These are phyloP conservation scores for Pseudogymnoascus verrucosus DNA, from an alignment of 2,329 filamentous ascomycete species.

Conservation along the genomic window DNA sequence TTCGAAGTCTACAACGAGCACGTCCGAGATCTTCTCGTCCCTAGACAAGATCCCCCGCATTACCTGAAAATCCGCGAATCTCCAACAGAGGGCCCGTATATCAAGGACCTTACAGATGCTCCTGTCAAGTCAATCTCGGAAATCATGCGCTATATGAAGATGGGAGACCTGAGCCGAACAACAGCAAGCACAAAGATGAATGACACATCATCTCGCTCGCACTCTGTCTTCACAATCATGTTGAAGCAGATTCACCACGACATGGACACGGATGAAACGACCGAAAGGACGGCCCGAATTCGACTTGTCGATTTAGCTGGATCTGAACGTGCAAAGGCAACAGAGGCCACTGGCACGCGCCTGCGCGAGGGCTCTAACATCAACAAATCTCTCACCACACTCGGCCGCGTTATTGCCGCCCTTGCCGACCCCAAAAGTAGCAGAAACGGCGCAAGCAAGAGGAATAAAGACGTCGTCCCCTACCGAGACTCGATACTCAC, in stretches of 20 bases:
- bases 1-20: constrained; percentile 99
- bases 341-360: constrained; percentile 85
- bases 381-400: constrained; percentile 95
- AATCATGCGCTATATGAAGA: constrained; percentile 83
- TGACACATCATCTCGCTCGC: constrained; percentile 91
- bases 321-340: constrained; percentile 89
- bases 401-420: constrained; percentile 91
- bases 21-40: constrained; percentile 84
- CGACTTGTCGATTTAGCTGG: constrained; percentile 91
- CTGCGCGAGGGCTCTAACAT: constrained; percentile 95
- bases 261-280: constrained; percentile 94
- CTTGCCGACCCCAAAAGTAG: constrained; percentile 64
- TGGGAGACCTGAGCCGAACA: constrained; percentile 80
- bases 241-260: constrained; percentile 98
- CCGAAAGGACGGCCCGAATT: constrained; percentile 88
- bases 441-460: constrained; percentile 44
- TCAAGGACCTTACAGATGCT: constrained; percentile 91
- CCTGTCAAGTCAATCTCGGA: constrained; percentile 81
- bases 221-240: constrained; percentile 96
- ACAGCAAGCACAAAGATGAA: constrained; percentile 98
- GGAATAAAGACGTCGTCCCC: constrained; percentile 67
- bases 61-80: constrained; percentile 98
- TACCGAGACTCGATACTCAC: constrained; percentile 82
- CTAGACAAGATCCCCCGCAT: constrained; percentile 65
- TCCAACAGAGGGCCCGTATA: constrained; percentile 88